These are phyloP conservation scores for Kalmanozyma brasiliensis DNA, from an alignment of 1,284 basidiomycete genomes.

Conservation along the genomic window DNA sequence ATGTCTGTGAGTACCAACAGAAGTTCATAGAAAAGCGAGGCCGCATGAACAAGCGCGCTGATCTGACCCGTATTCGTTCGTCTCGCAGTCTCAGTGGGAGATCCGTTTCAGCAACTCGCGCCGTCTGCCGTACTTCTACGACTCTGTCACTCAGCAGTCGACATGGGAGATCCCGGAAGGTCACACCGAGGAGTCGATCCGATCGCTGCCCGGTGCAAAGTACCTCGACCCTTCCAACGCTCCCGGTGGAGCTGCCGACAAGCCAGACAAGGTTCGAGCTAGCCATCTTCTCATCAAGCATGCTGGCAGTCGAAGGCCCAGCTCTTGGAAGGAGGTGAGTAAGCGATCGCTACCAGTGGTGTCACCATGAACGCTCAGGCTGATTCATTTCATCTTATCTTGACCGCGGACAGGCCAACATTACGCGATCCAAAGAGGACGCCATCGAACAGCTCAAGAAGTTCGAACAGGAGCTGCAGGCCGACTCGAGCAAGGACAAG, in stretches of 20 bases:
- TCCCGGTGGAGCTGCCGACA: slow-evolving; percentile 50
- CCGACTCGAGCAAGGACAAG: slow-evolving; percentile 49
- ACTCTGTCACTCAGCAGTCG: slow-evolving; percentile 77
- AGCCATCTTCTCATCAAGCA: slow-evolving; percentile 97
- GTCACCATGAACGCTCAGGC: no score
- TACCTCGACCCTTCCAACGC: slow-evolving; percentile 52
- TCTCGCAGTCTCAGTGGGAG: slow-evolving; percentile 63
- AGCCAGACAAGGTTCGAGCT: slow-evolving; percentile 79
- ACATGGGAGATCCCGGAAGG: slow-evolving; percentile 83
- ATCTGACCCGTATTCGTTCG: no score
- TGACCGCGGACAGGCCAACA: slow-evolving; percentile 79
- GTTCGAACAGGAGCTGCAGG: slow-evolving; percentile 51
- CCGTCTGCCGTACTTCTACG: slow-evolving; percentile 88
- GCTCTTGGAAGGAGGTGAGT: slow-evolving; percentile 68
- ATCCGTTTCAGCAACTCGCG: slow-evolving; percentile 78
- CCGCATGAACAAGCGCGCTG: no score
- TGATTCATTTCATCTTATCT: not conserved
- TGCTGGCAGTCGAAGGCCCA: slow-evolving; percentile 82
- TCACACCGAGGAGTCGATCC: slow-evolving; percentile 70
- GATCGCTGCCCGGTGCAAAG: slow-evolving; percentile 60
- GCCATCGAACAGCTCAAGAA: slow-evolving; percentile 79
- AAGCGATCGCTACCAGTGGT: not conserved
- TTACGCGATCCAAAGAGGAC: slow-evolving; percentile 90
- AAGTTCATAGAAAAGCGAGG: no score
- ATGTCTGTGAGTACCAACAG: slow-evolving; percentile 18